phyloP scores from a whole-genome alignment of 1,284 basidiomycete genomes.

The Wolfiporia cocos region DNA sequence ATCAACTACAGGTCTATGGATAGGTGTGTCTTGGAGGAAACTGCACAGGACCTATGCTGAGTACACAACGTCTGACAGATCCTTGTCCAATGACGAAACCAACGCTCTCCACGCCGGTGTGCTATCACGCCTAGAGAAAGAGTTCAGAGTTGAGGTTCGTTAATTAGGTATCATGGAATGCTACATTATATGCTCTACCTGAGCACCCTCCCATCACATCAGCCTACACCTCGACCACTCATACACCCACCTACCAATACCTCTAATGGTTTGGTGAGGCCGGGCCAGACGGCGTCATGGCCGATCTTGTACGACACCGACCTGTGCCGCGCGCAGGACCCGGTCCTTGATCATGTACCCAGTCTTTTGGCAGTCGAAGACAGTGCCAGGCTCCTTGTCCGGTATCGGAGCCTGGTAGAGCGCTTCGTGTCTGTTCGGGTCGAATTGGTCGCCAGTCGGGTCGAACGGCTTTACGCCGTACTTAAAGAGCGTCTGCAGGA shows the following conservation, averaged over 20 bases:
- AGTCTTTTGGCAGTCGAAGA: slow-evolving; percentile 88
- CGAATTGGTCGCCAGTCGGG: slow-evolving; percentile 88
- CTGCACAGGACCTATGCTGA: too few relatives aligned
- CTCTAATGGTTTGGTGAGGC: too few relatives aligned
- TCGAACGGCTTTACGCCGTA: slow-evolving; percentile 91
- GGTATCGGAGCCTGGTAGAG: slow-evolving; percentile 91
- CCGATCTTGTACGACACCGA: slow-evolving; percentile 85
- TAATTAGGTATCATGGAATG: slow-evolving; percentile 26
- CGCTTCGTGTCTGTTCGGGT: slow-evolving; percentile 94
- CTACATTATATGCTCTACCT: slow-evolving; percentile 24
- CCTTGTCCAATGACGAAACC: slow-evolving; percentile 86
- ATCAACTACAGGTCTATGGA: slow-evolving; percentile 98
- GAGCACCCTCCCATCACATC: slow-evolving; percentile 5
- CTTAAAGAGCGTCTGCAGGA: slow-evolving; percentile 87
- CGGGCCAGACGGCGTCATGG: slow-evolving; percentile 26
- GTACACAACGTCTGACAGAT: slow-evolving; percentile 40
- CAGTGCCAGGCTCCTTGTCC: slow-evolving; percentile 83
- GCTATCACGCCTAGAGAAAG: slow-evolving; percentile 43
- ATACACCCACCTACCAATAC: too few relatives aligned
- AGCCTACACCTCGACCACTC: too few relatives aligned
- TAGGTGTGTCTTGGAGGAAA: slow-evolving; percentile 40
- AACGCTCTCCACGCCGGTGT: slow-evolving; percentile 71
- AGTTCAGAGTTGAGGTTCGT: slow-evolving; percentile 78
- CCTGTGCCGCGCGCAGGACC: slow-evolving; percentile 91
- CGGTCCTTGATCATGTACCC: slow-evolving; percentile 94